Percentiles rank a stretch among this genome's conserved stretches.
phyloP scores from a whole-genome alignment of 805 yeast species.

The Wickerhamiella nectarea region DNA sequence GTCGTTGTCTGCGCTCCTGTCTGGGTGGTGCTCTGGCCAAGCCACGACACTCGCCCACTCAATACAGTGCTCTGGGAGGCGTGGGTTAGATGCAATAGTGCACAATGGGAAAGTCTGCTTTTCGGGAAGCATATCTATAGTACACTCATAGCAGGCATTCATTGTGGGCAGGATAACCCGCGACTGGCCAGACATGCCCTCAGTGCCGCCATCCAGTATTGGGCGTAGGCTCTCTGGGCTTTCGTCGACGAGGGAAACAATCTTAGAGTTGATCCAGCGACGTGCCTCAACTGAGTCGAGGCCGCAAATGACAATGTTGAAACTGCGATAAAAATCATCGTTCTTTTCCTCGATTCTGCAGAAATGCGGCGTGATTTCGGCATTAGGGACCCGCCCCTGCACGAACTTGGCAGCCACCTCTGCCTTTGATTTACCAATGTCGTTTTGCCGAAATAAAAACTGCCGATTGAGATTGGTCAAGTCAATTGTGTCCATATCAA shows the following conservation, averaged over 20 bases:
- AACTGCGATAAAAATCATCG: conserved; percentile 48
- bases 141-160: conserved; percentile 88
- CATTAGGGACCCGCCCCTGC: conserved; percentile 29
- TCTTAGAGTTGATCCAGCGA: conserved; percentile 67
- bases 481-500: conserved; percentile 77
- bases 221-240: conserved; percentile 43
- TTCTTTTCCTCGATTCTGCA: conserved; percentile 54
- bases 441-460: conserved; percentile 47
- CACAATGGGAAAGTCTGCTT: conserved; percentile 72
- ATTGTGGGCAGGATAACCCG: conserved; percentile 75
- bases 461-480: conserved; percentile 65
- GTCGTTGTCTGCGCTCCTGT: conserved; percentile 51
- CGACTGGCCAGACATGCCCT: conserved; percentile 84
- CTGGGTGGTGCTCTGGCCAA: conserved; percentile 39
- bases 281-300: conserved; percentile 83
- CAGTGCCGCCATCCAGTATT: conserved; percentile 88
- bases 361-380: conserved; percentile 43
- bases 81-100: conserved; percentile 88
- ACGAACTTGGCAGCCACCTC: conserved; percentile 50
- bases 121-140: conserved; percentile 50
- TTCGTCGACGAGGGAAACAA: conserved; percentile 48
- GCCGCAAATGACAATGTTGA: conserved; percentile 70
- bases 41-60: conserved; percentile 74
- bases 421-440: conserved; percentile 57
- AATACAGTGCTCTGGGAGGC: conserved; percentile 86